phyloP scores from a whole-genome alignment of 208 protist species.

The Acanthamoeba royreba region DNA sequence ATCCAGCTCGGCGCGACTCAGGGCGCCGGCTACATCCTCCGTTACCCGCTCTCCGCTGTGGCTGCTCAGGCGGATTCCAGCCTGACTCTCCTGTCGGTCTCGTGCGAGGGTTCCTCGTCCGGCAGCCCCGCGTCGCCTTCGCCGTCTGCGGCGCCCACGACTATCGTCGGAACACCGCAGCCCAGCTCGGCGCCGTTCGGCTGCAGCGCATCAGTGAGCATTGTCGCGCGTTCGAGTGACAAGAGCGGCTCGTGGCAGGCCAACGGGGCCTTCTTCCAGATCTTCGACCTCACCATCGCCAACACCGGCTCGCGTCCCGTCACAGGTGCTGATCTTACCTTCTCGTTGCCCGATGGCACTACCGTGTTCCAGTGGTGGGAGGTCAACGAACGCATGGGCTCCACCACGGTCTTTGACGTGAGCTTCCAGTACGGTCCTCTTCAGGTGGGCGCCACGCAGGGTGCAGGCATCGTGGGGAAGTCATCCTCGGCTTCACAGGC shows the following conservation, averaged over 20 bases:
- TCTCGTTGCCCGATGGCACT: not conserved
- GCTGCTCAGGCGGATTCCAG: not conserved
- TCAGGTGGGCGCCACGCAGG: not conserved
- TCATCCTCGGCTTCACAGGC: not conserved
- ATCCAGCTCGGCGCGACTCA: not conserved
- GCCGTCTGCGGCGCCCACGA: not conserved
- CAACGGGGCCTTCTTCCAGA: not conserved
- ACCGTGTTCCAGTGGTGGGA: not conserved
- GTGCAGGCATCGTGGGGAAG: not conserved
- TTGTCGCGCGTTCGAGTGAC: not conserved
- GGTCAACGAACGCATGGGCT: not conserved
- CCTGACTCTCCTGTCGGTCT: not conserved
- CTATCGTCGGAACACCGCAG: not conserved
- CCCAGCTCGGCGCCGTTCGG: not conserved
- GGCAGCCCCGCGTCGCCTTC: too few species aligned
- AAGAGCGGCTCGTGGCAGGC: not conserved
- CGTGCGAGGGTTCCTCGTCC: too few species aligned
- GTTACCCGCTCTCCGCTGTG: not conserved
- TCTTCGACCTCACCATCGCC: not conserved
- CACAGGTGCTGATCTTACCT: not conserved
- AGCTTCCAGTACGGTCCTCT: not conserved
- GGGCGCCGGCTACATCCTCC: not conserved
- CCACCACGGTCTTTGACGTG: not conserved
- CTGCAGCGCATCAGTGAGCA: not conserved
- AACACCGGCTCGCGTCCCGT: not conserved